phyloP scores from a whole-genome alignment of 305 asterid genomes.

The Plantago coronopus region DNA sequence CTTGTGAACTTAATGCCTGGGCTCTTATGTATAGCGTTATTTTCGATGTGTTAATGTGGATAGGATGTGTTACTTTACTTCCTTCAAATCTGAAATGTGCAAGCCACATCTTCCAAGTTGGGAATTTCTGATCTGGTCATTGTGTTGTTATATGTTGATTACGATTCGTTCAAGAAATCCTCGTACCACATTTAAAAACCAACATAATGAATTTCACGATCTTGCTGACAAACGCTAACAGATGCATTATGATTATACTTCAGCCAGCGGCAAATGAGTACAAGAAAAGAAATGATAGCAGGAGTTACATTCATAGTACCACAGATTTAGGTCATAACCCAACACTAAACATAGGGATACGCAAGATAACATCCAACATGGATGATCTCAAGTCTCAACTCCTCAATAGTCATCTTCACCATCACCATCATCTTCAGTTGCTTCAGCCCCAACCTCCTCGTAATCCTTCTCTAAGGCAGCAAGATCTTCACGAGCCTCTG shows the following conservation, averaged over 20 bases:
- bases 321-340: background rate
- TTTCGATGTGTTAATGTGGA: conserved; percentile 13
- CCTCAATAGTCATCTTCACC: conserved; percentile 12
- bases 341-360: background rate
- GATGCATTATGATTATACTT: background rate
- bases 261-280: no score
- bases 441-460: conserved; percentile 25
- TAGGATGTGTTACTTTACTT: background rate
- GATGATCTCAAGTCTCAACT: no score
- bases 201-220: no score
- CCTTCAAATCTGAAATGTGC: conserved; percentile 18
- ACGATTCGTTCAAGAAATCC: background rate
- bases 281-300: background rate
- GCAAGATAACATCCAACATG: background rate
- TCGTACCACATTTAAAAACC: background rate
- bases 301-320: background rate
- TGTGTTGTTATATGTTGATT: background rate
- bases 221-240: no score
- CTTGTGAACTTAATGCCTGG: conserved; percentile 44
- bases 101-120: background rate
- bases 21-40: conserved; percentile 28
- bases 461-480: conserved; percentile 28
- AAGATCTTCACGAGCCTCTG: conserved; percentile 29
- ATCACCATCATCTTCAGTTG: conserved; percentile 7
- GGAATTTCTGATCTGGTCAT: background rate